Evolutionary conservation across 306 rosid species (phyloP).

Genomic region (Vigna nakashimae): DNA sequence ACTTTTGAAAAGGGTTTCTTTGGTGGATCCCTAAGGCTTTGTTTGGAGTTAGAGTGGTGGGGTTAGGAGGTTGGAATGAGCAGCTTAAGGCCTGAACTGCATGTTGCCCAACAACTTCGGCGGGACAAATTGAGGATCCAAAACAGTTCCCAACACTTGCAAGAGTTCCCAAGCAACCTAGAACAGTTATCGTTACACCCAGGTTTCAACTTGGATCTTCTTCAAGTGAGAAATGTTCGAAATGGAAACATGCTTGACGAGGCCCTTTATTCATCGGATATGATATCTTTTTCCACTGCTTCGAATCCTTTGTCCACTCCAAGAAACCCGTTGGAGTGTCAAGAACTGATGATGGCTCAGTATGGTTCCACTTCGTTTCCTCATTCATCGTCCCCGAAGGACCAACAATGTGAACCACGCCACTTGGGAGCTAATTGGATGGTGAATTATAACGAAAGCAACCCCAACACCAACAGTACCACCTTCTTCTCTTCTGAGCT

Average conservation of each 20-base stretch:
- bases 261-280: slow-evolving; percentile 54
- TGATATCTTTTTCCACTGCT: slow-evolving; percentile 51
- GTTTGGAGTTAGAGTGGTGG: slow-evolving; percentile 6
- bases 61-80: slow-evolving; percentile 59
- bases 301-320: slow-evolving; percentile 42
- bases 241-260: slow-evolving; percentile 53
- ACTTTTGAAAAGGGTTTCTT: not conserved
- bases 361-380: slow-evolving; percentile 33
- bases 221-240: slow-evolving; percentile 57
- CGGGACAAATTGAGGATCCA: slow-evolving; percentile 79
- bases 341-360: slow-evolving; percentile 39
- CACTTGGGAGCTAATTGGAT: slow-evolving; percentile 56
- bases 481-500: slow-evolving; percentile 40
- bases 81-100: slow-evolving; percentile 74
- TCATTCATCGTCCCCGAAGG: slow-evolving; percentile 13
- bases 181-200: slow-evolving; percentile 50
- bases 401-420: not conserved
- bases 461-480: slow-evolving; percentile 37
- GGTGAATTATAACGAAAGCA: slow-evolving; percentile 47
- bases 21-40: not conserved
- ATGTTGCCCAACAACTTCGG: slow-evolving; percentile 90
- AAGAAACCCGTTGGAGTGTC: slow-evolving; percentile 39
- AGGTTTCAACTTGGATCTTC: slow-evolving; percentile 52
- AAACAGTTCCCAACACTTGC: slow-evolving; percentile 44
- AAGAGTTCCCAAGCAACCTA: slow-evolving; percentile 46